Evolutionary conservation across 2,329 filamentous ascomycete species (phyloP).

Genomic region (Microascus cirrosus): DNA sequence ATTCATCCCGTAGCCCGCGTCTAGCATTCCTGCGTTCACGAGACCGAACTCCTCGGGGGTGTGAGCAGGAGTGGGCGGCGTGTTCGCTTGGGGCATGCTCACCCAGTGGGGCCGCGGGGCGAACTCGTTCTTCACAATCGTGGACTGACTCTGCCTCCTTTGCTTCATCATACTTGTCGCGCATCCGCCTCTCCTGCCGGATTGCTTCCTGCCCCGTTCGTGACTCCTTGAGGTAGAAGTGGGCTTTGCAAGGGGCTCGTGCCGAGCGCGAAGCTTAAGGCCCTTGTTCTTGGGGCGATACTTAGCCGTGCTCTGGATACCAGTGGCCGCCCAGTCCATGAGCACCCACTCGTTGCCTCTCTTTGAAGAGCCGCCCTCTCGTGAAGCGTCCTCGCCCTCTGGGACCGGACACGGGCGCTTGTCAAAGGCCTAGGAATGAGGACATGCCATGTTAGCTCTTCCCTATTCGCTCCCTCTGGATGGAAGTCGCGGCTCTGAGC

Average conservation of each 20-base stretch:
- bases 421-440: too few species aligned
- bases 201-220: background rate
- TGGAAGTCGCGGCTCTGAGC: too few species aligned
- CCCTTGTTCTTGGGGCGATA: slow-evolving; percentile 46
- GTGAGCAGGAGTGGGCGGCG: background rate
- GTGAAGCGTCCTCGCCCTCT: too few species aligned
- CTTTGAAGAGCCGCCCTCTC: slow-evolving; percentile 15
- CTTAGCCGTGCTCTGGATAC: slow-evolving; percentile 77
- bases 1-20: background rate
- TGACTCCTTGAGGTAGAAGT: too few species aligned
- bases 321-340: slow-evolving; percentile 55
- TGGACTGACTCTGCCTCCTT: too few species aligned
- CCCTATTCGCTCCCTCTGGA: too few species aligned
- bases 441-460: background rate
- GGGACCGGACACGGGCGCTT: too few species aligned
- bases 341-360: slow-evolving; percentile 71
- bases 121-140: background rate
- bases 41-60: too few species aligned
- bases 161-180: background rate
- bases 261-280: too few species aligned
- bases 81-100: background rate
- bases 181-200: background rate
- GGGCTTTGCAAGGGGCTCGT: too few species aligned
- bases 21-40: background rate
- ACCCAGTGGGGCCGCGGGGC: background rate